phyloP scores from a whole-genome alignment of 2,329 filamentous ascomycete genomes.

The Akanthomyces lecanii region DNA sequence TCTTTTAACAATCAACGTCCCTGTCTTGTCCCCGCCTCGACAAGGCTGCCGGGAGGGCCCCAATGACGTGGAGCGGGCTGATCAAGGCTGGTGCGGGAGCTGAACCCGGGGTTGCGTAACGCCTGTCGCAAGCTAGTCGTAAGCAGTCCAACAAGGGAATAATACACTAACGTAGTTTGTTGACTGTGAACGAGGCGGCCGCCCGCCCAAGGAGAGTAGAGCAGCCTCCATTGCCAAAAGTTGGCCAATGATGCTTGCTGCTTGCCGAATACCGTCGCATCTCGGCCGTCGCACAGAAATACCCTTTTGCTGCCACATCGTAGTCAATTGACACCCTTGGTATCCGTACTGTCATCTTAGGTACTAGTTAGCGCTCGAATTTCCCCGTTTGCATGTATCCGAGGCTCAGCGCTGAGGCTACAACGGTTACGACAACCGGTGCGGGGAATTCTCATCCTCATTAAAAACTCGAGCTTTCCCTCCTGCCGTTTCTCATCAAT shows the following conservation, averaged over 20 bases:
- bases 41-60: constrained; percentile 1
- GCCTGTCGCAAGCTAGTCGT: constrained; percentile 4
- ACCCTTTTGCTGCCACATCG: too few species aligned
- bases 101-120: constrained; percentile 1
- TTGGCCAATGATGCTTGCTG: too few species aligned
- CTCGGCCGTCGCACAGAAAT: too few species aligned
- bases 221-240: too few species aligned
- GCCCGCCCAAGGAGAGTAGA: too few species aligned
- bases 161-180: too few species aligned
- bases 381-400: background rate
- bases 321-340: too few species aligned
- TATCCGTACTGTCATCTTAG: too few species aligned
- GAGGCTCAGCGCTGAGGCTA: background rate
- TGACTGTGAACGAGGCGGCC: too few species aligned
- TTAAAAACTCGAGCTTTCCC: background rate
- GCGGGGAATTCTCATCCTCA: background rate
- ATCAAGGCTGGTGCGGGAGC: background rate
- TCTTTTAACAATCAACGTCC: background rate
- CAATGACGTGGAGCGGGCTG: background rate
- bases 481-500: background rate
- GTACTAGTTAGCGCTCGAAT: too few species aligned
- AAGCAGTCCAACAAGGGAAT: background rate
- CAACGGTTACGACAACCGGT: background rate
- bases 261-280: too few species aligned
- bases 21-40: background rate